These are phyloP conservation scores for Xylariaceae sp. DNA, from an alignment of 2,329 filamentous ascomycete species.

Conservation along the genomic window DNA sequence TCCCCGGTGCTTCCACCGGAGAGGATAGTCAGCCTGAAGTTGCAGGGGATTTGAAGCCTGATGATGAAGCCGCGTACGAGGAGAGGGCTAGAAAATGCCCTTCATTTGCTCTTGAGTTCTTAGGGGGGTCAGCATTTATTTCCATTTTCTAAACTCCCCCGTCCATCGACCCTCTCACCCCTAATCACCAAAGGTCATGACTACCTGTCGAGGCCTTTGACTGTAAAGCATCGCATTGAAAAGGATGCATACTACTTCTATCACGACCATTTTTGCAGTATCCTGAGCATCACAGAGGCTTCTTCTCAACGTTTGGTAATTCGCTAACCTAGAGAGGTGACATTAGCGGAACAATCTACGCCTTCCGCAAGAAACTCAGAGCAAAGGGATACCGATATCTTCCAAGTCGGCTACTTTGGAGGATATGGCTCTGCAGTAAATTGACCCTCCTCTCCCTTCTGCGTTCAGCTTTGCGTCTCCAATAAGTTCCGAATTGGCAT, in stretches of 20 bases:
- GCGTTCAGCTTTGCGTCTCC: background rate
- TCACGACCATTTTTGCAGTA: no score
- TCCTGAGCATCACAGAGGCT: no score
- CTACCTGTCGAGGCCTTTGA: no score
- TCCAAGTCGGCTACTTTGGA: conserved; percentile 15
- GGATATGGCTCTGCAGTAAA: conserved; percentile 16
- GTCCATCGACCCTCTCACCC: background rate
- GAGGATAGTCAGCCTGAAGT: background rate
- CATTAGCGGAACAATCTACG: background rate
- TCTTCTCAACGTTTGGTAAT: background rate
- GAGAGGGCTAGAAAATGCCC: background rate
- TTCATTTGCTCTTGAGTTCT: conserved; percentile 14
- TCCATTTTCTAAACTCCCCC: background rate
- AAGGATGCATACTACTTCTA: no score
- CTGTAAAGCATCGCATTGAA: no score
- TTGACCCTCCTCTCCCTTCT: conserved; percentile 2
- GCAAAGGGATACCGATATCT: background rate
- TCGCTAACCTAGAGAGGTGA: background rate
- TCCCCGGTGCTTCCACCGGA: conserved; percentile 2
- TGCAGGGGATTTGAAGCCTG: background rate
- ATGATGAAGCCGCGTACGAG: background rate
- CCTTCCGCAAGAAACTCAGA: background rate
- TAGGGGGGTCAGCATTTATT: background rate
- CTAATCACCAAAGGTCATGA: no score
- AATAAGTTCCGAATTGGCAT: background rate